Evolutionary conservation across 768 basidiomycete species (phyloP), one percentile per base, ranked within the genome.

Genomic region (Suillus discolor): DNA sequence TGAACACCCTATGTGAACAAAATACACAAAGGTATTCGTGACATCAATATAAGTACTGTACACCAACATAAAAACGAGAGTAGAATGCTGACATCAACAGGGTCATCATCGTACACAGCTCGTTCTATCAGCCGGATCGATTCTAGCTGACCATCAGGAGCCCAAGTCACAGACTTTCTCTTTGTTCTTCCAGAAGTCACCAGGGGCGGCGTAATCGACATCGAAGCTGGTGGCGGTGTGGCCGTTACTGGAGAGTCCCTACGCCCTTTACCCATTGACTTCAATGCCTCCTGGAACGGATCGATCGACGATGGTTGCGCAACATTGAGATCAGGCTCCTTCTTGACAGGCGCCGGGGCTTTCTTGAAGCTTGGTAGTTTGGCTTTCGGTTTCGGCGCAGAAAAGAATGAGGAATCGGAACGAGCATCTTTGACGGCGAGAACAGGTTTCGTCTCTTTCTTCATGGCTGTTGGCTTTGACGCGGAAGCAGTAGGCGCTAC

Each of bases 311-410:
- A 90, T 2, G 92, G 90, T 76, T 92, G 89, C 41, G 93, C 88
- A 34, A 89, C 80, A 73, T 90, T 90, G 20, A 70, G 64, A 67
- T 85, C 85, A 8, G 79, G 77, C 63, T 87, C 88, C 70, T 80
- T 83, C 79, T 87, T 86, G 62, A 70, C 75, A 11, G 77, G 69
- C 7, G 78, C 77, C 0, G 87, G 84, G 13, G 88, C 90, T 77
- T 94, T 95, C 80, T 90, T 94, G 82, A 95, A 95, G 63, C 85
- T 92, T 13, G 93, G 93, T 25, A 95, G 80, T 77, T 91, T 92
- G 38, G 90, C 86, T 72, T 93, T 94, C 23, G 89, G 86, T 74
- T 94, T 94, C 6, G 92, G 91, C 47, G 90, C 89, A 62, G 93
- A 94, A 77, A 95, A 95, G 77, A 95, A 94, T 2, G 91, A 93